phyloP scores from a whole-genome alignment of 2,329 filamentous ascomycete genomes.

The Alternaria alternata region DNA sequence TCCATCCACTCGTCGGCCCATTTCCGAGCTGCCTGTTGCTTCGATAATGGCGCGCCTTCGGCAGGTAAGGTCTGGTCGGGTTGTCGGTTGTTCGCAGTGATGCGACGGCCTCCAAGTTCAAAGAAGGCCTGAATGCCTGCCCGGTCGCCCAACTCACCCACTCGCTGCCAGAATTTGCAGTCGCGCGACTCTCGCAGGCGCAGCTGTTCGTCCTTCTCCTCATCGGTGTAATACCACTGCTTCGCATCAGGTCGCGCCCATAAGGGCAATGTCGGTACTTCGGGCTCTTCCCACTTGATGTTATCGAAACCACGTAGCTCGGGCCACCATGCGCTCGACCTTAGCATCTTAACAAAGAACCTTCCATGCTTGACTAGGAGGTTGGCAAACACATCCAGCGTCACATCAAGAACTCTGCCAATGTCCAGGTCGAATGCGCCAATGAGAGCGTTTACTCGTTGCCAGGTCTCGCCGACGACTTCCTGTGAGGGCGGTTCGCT shows the following conservation, averaged over 20 bases:
- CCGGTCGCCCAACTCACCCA: conserved; percentile 65
- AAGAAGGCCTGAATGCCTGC: conserved; percentile 83
- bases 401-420: conserved; percentile 91
- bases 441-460: conserved; percentile 91
- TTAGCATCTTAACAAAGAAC: conserved; percentile 93
- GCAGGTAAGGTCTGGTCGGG: conserved; percentile 42
- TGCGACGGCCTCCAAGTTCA: conserved; percentile 78
- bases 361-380: conserved; percentile 90
- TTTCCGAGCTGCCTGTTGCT: conserved; percentile 55
- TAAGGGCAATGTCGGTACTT: conserved; percentile 74
- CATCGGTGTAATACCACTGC: conserved; percentile 70
- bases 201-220: conserved; percentile 69
- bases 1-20: conserved; percentile 73
- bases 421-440: conserved; percentile 98
- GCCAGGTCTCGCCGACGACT: conserved; percentile 84
- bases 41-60: conserved; percentile 29
- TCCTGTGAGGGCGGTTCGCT: conserved; percentile 76
- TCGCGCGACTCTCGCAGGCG: conserved; percentile 72
- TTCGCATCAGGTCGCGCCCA: conserved; percentile 82
- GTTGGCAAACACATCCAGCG: conserved; percentile 92
- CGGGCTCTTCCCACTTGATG: conserved; percentile 58
- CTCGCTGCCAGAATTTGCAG: conserved; percentile 78
- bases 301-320: conserved; percentile 65
- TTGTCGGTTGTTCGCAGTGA: conserved; percentile 54
- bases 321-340: conserved; percentile 97